Percentiles rank a stretch among this genome's conserved stretches.
phyloP scores from a whole-genome alignment of 768 basidiomycete genomes.

The Leccinum pellstonianum region DNA sequence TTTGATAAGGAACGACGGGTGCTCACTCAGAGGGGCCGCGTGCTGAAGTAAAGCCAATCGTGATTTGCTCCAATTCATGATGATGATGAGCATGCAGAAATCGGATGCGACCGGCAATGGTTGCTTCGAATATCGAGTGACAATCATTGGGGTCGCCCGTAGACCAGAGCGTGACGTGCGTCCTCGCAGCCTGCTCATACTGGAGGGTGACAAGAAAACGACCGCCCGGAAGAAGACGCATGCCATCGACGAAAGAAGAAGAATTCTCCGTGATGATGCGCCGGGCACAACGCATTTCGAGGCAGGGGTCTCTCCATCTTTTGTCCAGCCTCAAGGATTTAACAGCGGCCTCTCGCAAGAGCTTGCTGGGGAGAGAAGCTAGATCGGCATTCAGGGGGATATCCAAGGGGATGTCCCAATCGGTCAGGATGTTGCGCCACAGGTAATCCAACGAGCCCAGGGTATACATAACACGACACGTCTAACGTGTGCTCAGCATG shows the following conservation, averaged over 20 bases:
- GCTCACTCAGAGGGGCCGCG: constrained; percentile 20
- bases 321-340: constrained; percentile 48
- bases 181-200: constrained; percentile 33
- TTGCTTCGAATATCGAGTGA: constrained; percentile 29
- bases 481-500: constrained; percentile 40
- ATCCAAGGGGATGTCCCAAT: constrained; percentile 41
- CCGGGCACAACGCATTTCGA: constrained; percentile 37
- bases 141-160: constrained; percentile 28
- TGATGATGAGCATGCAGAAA: constrained; percentile 36
- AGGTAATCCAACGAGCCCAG: constrained; percentile 50
- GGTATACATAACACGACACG: constrained; percentile 60
- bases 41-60: constrained; percentile 22
- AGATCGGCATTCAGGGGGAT: constrained; percentile 35
- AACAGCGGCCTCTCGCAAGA: constrained; percentile 43
- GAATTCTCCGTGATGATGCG: constrained; percentile 36
- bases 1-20: neutral
- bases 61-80: constrained; percentile 17
- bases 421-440: constrained; percentile 45
- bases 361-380: constrained; percentile 36
- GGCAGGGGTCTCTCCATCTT: constrained; percentile 45
- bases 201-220: constrained; percentile 49
- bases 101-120: constrained; percentile 31
- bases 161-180: constrained; percentile 47
- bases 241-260: constrained; percentile 41
- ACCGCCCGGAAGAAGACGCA: constrained; percentile 48